These are phyloP conservation scores for Dysphania ambrosioides DNA, from an alignment of 148 eudicot genomes.

Conservation along the genomic window DNA sequence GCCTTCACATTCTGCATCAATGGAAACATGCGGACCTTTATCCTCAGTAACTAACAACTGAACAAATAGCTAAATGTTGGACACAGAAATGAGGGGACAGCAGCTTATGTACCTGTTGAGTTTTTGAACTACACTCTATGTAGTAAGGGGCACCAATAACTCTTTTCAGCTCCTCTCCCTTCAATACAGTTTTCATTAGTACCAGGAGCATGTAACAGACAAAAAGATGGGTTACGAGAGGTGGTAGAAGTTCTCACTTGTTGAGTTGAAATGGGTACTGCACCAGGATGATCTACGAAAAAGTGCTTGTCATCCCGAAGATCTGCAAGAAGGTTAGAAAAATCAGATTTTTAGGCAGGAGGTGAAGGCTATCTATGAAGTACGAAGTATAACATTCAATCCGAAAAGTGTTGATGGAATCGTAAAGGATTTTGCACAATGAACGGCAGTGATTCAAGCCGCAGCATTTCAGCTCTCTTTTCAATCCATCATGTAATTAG, in stretches of 20 bases:
- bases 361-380: too few species aligned
- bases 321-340: conserved; percentile 37
- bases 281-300: conserved; percentile 73
- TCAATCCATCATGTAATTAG: neutral
- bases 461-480: neutral
- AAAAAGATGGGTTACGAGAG: neutral
- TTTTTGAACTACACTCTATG: conserved; percentile 83
- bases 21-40: neutral
- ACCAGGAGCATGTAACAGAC: neutral
- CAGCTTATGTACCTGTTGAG: conserved; percentile 54
- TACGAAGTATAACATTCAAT: neutral
- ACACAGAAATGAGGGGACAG: neutral
- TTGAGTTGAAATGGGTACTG: conserved; percentile 64
- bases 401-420: neutral
- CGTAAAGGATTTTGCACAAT: neutral
- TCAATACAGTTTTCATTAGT: neutral
- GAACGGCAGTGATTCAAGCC: neutral
- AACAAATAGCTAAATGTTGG: neutral
- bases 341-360: neutral
- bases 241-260: conserved; percentile 43
- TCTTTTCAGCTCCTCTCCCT: conserved; percentile 82
- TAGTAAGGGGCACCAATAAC: conserved; percentile 61
- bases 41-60: neutral
- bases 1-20: conserved; percentile 63
- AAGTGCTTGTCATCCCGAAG: conserved; percentile 85